phyloP scores from a whole-genome alignment of 331 rosid species.

The Malus hybrid region DNA sequence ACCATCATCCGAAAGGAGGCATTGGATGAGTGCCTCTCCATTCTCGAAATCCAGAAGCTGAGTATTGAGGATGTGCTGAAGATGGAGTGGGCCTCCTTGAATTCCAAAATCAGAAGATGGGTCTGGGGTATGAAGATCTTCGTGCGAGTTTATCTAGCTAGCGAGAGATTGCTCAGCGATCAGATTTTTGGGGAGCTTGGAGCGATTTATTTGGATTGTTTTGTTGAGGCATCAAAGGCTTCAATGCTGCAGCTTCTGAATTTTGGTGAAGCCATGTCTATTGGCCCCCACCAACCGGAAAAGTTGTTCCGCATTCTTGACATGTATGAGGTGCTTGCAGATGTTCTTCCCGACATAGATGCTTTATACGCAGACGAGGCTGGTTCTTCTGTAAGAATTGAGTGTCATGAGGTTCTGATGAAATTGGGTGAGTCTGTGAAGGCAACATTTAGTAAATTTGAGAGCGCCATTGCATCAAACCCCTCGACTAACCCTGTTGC shows the following conservation, averaged over 20 bases:
- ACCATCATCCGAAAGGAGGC: conserved; percentile 55
- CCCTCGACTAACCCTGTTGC: conserved; percentile 50
- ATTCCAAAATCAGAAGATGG: conserved; percentile 82
- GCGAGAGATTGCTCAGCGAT: conserved; percentile 75
- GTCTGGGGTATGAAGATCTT: conserved; percentile 75
- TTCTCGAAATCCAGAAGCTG: conserved; percentile 75
- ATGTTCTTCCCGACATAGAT: conserved; percentile 62
- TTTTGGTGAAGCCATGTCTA: conserved; percentile 86
- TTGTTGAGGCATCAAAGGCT: conserved; percentile 78
- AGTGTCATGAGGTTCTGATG: conserved; percentile 66
- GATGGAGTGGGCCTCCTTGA: conserved; percentile 69
- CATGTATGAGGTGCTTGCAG: conserved; percentile 86
- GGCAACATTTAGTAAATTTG: conserved; percentile 61
- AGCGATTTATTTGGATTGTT: conserved; percentile 40
- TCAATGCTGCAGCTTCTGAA: conserved; percentile 82
- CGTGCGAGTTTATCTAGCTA: conserved; percentile 75
- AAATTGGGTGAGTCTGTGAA: conserved; percentile 69
- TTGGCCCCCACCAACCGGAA: conserved; percentile 90
- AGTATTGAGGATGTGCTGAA: conserved; percentile 84
- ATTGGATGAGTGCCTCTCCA: conserved; percentile 64
- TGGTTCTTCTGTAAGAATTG: conserved; percentile 58
- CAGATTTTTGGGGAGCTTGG: conserved; percentile 71
- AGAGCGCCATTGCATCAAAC: conserved; percentile 71
- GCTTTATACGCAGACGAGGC: conserved; percentile 51
- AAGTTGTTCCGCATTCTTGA: conserved; percentile 72